Evolutionary conservation across 1,284 basidiomycete species (phyloP).

Genomic region (Ustanciosporium gigantosporum): DNA sequence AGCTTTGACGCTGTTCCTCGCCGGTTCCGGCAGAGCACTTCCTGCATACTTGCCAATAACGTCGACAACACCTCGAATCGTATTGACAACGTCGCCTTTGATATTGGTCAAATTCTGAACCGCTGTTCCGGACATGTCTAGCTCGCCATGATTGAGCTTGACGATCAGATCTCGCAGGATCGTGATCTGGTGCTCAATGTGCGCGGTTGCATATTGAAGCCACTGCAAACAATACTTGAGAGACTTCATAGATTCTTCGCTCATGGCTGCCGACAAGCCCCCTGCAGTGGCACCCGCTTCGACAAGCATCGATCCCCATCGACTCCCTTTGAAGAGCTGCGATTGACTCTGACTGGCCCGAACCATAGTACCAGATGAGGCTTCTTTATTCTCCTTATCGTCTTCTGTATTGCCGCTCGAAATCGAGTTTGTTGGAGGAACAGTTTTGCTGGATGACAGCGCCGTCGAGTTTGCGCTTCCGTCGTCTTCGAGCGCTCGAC

Average conservation of each 20-base stretch:
- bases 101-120: slow-evolving; percentile 68
- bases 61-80: slow-evolving; percentile 83
- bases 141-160: slow-evolving; percentile 52
- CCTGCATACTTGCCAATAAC: slow-evolving; percentile 85
- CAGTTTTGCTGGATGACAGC: slow-evolving; percentile 6
- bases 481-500: slow-evolving; percentile 13
- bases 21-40: slow-evolving; percentile 79
- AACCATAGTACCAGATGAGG: slow-evolving; percentile 9
- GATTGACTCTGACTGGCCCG: slow-evolving; percentile 53
- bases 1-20: slow-evolving; percentile 73
- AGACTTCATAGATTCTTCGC: slow-evolving; percentile 84
- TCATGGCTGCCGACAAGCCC: slow-evolving; percentile 81
- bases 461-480: slow-evolving; percentile 2
- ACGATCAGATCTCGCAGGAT: slow-evolving; percentile 68
- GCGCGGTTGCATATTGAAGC: slow-evolving; percentile 83
- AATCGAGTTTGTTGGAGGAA: no score
- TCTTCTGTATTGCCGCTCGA: not conserved
- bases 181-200: slow-evolving; percentile 83
- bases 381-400: slow-evolving; percentile 2
- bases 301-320: slow-evolving; percentile 80
- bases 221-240: slow-evolving; percentile 84
- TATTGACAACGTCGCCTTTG: slow-evolving; percentile 79
- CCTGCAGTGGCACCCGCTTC: slow-evolving; percentile 72
- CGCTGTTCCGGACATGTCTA: slow-evolving; percentile 42
- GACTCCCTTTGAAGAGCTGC: slow-evolving; percentile 63